Evolutionary conservation across 202 grass and related monocot species (phyloP).

Genomic region (Digitaria exilis): DNA sequence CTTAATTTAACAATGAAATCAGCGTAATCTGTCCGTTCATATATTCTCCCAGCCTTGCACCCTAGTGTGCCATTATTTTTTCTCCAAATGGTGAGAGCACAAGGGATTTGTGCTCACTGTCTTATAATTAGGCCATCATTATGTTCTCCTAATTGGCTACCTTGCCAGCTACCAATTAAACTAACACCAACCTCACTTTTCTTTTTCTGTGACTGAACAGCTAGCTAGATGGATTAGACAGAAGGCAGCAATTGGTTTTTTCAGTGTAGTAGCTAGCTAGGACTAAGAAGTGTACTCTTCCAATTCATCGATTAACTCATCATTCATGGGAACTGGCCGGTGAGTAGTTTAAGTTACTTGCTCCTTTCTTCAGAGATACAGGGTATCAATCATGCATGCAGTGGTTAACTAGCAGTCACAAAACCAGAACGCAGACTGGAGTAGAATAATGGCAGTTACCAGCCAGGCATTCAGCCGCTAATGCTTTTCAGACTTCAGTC

Average conservation of each 20-base stretch:
- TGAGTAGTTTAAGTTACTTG: background rate
- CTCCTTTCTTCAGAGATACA: slow-evolving; percentile 11
- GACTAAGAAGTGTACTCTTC: slow-evolving; percentile 29
- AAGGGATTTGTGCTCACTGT: slow-evolving; percentile 26
- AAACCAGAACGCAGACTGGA: background rate
- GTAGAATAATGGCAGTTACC: background rate
- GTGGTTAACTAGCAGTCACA: background rate
- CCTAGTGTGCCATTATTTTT: background rate
- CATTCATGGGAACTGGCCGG: slow-evolving; percentile 30
- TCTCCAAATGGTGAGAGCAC: slow-evolving; percentile 19
- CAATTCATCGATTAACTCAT: slow-evolving; percentile 13
- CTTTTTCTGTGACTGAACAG: slow-evolving; percentile 25
- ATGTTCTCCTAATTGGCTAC: slow-evolving; percentile 32
- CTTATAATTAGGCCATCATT: slow-evolving; percentile 35
- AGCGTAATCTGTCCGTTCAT: slow-evolving; percentile 27
- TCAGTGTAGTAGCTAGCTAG: slow-evolving; percentile 35
- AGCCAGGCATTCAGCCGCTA: background rate
- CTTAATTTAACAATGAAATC: slow-evolving; percentile 31
- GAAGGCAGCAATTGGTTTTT: slow-evolving; percentile 16
- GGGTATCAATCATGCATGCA: background rate
- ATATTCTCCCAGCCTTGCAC: slow-evolving; percentile 35
- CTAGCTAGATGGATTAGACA: slow-evolving; percentile 39
- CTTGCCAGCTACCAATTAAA: slow-evolving; percentile 17
- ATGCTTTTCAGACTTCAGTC: background rate
- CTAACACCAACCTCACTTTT: slow-evolving; percentile 29